These are phyloP conservation scores for Phytophthora podocarpi DNA, from an alignment of 352 stramenopile species.

Conservation along the genomic window DNA sequence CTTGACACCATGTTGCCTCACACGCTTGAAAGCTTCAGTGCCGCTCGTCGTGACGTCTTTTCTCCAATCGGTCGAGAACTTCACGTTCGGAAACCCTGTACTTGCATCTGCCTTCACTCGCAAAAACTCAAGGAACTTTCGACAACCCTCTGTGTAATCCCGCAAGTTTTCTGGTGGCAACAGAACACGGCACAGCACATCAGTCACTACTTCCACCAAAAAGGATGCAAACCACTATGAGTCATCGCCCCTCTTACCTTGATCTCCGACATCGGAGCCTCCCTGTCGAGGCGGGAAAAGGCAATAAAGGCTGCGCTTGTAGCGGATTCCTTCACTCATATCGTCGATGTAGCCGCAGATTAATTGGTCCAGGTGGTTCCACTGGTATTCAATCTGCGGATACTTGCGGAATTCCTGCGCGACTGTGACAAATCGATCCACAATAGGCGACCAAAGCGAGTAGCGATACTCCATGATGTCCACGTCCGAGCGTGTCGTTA, in stretches of 20 bases:
- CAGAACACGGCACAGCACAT: conserved; percentile 1
- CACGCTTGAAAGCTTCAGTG: conserved; percentile 64
- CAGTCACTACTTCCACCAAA: background rate
- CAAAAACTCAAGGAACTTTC: conserved; percentile 76
- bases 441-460: conserved; percentile 74
- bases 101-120: conserved; percentile 61
- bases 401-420: conserved; percentile 88
- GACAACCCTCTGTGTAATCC: conserved; percentile 64
- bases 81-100: conserved; percentile 59
- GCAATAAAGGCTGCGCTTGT: conserved; percentile 80
- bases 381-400: conserved; percentile 78
- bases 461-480: conserved; percentile 89
- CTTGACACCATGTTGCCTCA: conserved; percentile 72
- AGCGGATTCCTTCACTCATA: conserved; percentile 85
- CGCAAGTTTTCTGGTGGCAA: conserved; percentile 52
- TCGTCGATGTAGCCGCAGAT: conserved; percentile 89
- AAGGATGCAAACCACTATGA: background rate
- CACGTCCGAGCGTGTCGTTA: conserved; percentile 61
- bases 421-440: conserved; percentile 65
- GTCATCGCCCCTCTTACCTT: conserved; percentile 26
- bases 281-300: conserved; percentile 60
- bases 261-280: conserved; percentile 32
- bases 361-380: conserved; percentile 87
- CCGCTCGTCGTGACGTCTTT: conserved; percentile 51
- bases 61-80: conserved; percentile 58